Percentiles rank a stretch among this genome's conserved stretches.
phyloP scores from a whole-genome alignment of 768 basidiomycete genomes.

The Suillus variegatus region DNA sequence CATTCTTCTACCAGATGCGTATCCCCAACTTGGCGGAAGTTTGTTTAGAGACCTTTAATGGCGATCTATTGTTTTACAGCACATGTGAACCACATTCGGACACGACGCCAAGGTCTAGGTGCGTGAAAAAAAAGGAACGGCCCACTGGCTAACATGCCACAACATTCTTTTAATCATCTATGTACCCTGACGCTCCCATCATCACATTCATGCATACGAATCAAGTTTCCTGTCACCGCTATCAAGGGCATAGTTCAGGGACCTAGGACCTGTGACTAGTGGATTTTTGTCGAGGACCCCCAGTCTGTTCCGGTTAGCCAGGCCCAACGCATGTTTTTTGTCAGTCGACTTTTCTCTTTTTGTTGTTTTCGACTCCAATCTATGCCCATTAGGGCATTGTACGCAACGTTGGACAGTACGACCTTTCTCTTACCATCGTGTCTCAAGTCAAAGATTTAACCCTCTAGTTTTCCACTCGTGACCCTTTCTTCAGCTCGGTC shows the following conservation, averaged over 20 bases:
- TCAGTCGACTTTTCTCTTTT: not conserved
- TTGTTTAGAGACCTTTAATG: not conserved
- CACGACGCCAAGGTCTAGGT: not conserved
- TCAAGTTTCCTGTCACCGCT: not conserved
- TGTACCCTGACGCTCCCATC: not conserved
- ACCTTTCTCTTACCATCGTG: not conserved
- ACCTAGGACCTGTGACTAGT: not conserved
- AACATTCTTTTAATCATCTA: not conserved
- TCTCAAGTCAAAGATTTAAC: not conserved
- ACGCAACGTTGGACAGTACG: not conserved
- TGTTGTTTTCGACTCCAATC: not conserved
- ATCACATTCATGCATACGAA: not conserved
- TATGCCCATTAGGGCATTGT: not conserved
- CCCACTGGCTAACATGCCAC: constrained; percentile 1
- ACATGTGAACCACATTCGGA: constrained; percentile 2
- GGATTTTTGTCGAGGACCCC: not conserved
- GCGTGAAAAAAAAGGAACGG: not conserved
- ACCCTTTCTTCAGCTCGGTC: not conserved
- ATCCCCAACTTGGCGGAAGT: constrained; percentile 1
- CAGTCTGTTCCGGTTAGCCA: not conserved
- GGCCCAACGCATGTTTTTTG: not conserved
- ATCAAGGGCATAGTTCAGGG: not conserved
- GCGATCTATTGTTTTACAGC: not conserved
- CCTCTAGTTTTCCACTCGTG: not conserved
- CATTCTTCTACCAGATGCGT: not conserved